These are phyloP conservation scores for Mycena chlorophos DNA, from an alignment of 768 basidiomycete genomes.

Conservation along the genomic window DNA sequence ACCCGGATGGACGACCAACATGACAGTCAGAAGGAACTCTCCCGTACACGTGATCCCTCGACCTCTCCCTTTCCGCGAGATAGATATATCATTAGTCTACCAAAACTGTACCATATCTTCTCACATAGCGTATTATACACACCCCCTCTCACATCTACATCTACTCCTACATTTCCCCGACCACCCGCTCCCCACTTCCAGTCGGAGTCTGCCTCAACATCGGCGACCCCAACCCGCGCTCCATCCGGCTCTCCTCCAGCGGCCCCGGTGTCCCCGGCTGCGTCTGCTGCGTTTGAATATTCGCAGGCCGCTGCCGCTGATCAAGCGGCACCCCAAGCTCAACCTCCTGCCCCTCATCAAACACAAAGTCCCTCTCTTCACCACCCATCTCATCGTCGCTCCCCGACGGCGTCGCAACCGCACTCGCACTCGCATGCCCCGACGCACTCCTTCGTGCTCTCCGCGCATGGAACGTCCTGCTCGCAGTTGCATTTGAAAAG, in stretches of 20 bases:
- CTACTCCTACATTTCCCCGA: background rate
- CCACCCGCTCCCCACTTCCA: slow-evolving; percentile 19
- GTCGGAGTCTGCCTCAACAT: slow-evolving; percentile 44
- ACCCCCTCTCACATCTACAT: too few species aligned
- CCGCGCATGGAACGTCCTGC: slow-evolving; percentile 81
- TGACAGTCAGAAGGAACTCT: too few species aligned
- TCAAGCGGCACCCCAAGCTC: slow-evolving; percentile 25
- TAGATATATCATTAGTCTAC: too few species aligned
- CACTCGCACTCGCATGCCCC: slow-evolving; percentile 29
- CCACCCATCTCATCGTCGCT: slow-evolving; percentile 39
- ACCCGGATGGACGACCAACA: too few species aligned
- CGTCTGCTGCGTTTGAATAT: background rate
- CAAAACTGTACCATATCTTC: too few species aligned
- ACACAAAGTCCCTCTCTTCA: slow-evolving; percentile 14
- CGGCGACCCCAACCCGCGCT: slow-evolving; percentile 66
- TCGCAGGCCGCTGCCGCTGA: slow-evolving; percentile 44
- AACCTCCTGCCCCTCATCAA: slow-evolving; percentile 20
- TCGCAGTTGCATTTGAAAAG: slow-evolving; percentile 90
- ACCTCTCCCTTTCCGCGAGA: too few species aligned
- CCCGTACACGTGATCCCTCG: too few species aligned
- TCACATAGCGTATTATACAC: too few species aligned
- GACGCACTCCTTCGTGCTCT: slow-evolving; percentile 54
- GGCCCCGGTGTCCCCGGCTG: slow-evolving; percentile 9
- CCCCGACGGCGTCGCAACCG: slow-evolving; percentile 33
- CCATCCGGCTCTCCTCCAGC: slow-evolving; percentile 55